phyloP scores from a whole-genome alignment of 2,329 filamentous ascomycete species.

The Trichoderma sp. region DNA sequence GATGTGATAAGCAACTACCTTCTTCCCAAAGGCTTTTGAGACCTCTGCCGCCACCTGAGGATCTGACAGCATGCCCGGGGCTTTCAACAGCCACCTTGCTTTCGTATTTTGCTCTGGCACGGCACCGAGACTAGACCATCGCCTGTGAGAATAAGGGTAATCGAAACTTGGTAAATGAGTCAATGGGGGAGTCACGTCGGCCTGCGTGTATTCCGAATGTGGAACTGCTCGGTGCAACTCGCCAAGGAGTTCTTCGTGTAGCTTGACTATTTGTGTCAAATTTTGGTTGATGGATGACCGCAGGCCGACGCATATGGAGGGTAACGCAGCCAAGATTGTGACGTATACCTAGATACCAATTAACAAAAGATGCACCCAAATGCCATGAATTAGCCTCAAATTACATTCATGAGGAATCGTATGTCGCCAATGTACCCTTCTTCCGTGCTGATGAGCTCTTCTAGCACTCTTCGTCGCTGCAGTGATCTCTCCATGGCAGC shows the following conservation, averaged over 20 bases:
- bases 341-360: conserved; percentile 62
- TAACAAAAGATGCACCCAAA: conserved; percentile 25
- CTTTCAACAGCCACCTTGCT: conserved; percentile 45
- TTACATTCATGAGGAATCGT: conserved; percentile 81
- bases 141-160: conserved; percentile 37
- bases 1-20: conserved; percentile 43
- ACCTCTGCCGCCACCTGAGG: conserved; percentile 62
- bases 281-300: conserved; percentile 76
- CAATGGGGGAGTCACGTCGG: conserved; percentile 25
- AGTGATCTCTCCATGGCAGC: conserved; percentile 70
- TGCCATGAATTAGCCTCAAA: conserved; percentile 28
- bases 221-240: conserved; percentile 73
- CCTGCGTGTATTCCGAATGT: conserved; percentile 62
- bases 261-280: conserved; percentile 73
- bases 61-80: conserved; percentile 57
- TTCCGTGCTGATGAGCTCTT: conserved; percentile 84
- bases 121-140: conserved; percentile 51
- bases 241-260: conserved; percentile 79
- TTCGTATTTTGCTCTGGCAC: conserved; percentile 45
- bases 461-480: conserved; percentile 76
- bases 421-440: conserved; percentile 86
- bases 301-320: conserved; percentile 62
- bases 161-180: conserved; percentile 20
- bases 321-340: conserved; percentile 71
- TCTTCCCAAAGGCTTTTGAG: conserved; percentile 61